phyloP scores from a whole-genome alignment of 179 eudicot genomes.

The Vitellaria paradoxa region DNA sequence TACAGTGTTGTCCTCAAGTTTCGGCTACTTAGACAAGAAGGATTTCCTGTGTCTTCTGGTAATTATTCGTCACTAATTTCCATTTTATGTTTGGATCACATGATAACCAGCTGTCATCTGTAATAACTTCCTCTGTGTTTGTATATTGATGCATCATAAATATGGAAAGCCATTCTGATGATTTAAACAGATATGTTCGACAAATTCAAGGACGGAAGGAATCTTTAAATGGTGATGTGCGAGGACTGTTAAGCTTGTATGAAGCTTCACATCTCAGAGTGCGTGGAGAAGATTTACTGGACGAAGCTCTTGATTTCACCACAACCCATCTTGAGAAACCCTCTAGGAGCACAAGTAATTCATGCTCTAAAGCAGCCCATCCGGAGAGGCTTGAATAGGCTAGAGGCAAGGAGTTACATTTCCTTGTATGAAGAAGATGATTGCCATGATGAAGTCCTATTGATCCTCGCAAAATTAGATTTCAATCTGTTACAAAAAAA shows the following conservation, averaged over 20 bases:
- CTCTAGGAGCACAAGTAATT: conserved; percentile 9
- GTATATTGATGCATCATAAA: too few relatives aligned
- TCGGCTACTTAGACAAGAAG: conserved; percentile 7
- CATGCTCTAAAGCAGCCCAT: conserved; percentile 20
- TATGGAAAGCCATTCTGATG: neutral
- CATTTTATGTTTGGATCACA: too few relatives aligned
- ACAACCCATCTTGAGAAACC: conserved; percentile 5
- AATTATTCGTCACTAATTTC: neutral
- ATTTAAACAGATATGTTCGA: neutral
- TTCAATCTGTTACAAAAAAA: conserved; percentile 11
- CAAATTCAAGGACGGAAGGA: too few relatives aligned
- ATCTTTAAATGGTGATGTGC: neutral
- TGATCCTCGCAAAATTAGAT: conserved; percentile 12
- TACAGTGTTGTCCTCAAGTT: neutral
- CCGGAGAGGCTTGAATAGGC: neutral
- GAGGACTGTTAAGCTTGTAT: conserved; percentile 20
- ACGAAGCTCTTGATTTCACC: conserved; percentile 22
- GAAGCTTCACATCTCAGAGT: conserved; percentile 14
- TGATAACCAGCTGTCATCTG: too few relatives aligned
- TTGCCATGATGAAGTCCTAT: neutral
- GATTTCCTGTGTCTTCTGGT: neutral
- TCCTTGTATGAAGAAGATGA: conserved; percentile 4
- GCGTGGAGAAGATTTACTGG: conserved; percentile 21
- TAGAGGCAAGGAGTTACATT: neutral
- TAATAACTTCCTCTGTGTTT: too few relatives aligned